phyloP scores from a whole-genome alignment of 2,329 filamentous ascomycete species.

The Colletotrichum theobromicola region DNA sequence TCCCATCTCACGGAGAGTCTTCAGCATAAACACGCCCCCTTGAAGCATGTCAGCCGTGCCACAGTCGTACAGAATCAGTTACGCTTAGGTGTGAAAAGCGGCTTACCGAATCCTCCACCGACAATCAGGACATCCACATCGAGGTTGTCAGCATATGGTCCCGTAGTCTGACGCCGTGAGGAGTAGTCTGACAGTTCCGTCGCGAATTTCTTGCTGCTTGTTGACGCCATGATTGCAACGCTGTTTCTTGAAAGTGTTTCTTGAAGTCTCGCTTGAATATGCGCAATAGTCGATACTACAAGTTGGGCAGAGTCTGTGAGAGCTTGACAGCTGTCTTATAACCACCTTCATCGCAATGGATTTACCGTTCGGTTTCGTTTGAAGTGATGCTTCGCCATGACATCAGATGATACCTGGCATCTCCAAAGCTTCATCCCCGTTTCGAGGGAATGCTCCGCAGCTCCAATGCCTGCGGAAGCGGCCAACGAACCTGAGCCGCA shows the following conservation, averaged over 20 bases:
- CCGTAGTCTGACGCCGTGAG: conserved; percentile 29
- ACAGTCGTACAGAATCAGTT: not conserved
- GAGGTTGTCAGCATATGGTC: conserved; percentile 46
- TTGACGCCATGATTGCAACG: conserved; percentile 23
- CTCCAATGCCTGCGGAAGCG: not conserved
- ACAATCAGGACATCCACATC: conserved; percentile 50
- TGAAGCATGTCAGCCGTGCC: not conserved
- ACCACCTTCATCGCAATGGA: not conserved
- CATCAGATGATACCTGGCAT: not conserved
- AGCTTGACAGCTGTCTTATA: not conserved
- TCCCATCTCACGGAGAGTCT: conserved; percentile 55
- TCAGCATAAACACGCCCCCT: conserved; percentile 53
- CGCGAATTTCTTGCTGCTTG: conserved; percentile 40
- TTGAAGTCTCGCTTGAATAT: not conserved
- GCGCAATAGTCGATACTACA: not conserved
- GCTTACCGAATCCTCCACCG: conserved; percentile 44
- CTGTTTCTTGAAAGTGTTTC: not conserved
- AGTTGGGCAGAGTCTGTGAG: not conserved
- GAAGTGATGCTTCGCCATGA: not conserved
- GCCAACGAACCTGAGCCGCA: not conserved
- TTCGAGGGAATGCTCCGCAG: not conserved
- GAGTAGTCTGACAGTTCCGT: conserved; percentile 46
- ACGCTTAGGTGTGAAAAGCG: not conserved
- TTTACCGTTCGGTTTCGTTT: not conserved
- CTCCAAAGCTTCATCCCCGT: not conserved